phyloP scores from a whole-genome alignment of 2,329 filamentous ascomycete species.

The Botrytis paeoniae region DNA sequence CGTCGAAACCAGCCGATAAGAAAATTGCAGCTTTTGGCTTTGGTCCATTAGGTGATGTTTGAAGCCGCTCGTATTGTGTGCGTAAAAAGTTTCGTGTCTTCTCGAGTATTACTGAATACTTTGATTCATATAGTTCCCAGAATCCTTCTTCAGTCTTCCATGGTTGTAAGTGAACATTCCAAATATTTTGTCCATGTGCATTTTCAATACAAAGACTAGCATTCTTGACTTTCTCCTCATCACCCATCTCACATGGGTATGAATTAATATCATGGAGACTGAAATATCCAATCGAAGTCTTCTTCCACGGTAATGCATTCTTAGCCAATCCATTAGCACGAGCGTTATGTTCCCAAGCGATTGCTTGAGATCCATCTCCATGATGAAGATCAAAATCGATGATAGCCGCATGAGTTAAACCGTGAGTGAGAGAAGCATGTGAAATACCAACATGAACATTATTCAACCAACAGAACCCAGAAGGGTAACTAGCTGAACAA shows the following conservation, averaged over 20 bases:
- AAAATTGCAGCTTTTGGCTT: constrained; percentile 84
- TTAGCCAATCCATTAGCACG: constrained; percentile 62
- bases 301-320: constrained; percentile 74
- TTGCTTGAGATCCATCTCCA: constrained; percentile 91
- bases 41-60: constrained; percentile 53
- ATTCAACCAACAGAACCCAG: constrained; percentile 98
- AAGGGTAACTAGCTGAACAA: constrained; percentile 84
- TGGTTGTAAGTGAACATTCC: constrained; percentile 90
- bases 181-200: constrained; percentile 88
- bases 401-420: constrained; percentile 88
- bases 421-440: constrained; percentile 79
- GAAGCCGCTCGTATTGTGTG: constrained; percentile 65
- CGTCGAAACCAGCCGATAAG: constrained; percentile 93
- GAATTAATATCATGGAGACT: constrained; percentile 98
- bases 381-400: constrained; percentile 67
- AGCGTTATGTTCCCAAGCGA: constrained; percentile 86
- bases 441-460: constrained; percentile 97
- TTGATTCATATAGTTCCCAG: constrained; percentile 80
- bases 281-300: constrained; percentile 89
- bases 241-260: constrained; percentile 93
- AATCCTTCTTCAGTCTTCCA: constrained; percentile 85
- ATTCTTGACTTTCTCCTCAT: constrained; percentile 87
- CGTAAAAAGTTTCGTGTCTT: constrained; percentile 79
- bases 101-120: constrained; percentile 72
- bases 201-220: constrained; percentile 93